Base-by-base conservation (phyloP, 495 filamentous ascomycete genomes). In the Hypoxylon trugodes region DNA sequence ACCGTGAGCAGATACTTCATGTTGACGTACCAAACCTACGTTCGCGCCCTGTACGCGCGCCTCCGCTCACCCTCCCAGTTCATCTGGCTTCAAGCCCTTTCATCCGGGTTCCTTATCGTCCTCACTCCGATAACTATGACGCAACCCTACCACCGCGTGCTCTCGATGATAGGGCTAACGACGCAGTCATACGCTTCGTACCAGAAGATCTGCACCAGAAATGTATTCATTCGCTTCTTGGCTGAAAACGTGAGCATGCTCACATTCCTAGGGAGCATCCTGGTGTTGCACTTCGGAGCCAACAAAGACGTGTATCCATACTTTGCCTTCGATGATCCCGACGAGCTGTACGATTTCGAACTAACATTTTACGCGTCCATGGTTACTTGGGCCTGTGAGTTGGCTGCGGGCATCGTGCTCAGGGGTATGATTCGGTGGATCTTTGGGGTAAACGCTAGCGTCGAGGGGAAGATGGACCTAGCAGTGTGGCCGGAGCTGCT, bases 1-100 rank as follows among this genome's bases (percentile, higher is more conserved):
- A 72, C 63, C 21, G n/a, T 25, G 18, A 28, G 30, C 43, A 84
- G 83, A 41, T 88, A 87, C 69, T 88, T 87, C 70, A 80, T 81
- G 70, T 70, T 87, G 13, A 88, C 86, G 1, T 88, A 88, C 74
- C 86, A 88, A 73, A 88, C 85, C 2, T 88, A 87, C 72, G 86
- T 88, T n/a, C 84, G 86, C 22, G 86, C 86, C 4, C 62, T 88
- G n/a, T 88, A 87, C 64, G 85, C 86, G 10, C 81, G 86, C 9
- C 78, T 88, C 13, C 83, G 86, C 21, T 81, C 78, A 8, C 85
- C 84, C 3, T 66, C 70, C 15, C 85, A 87, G 67, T 88, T 88
- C 73, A 77, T 84, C 46, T 74, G 80, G 57, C 78, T 88, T 12
- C 86, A 88, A 65, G 65, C 83, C 2, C 68, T 88, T 38, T 86